Evolutionary conservation across 805 yeast genomes (phyloP).

Genomic region (Novakomyces olei): DNA sequence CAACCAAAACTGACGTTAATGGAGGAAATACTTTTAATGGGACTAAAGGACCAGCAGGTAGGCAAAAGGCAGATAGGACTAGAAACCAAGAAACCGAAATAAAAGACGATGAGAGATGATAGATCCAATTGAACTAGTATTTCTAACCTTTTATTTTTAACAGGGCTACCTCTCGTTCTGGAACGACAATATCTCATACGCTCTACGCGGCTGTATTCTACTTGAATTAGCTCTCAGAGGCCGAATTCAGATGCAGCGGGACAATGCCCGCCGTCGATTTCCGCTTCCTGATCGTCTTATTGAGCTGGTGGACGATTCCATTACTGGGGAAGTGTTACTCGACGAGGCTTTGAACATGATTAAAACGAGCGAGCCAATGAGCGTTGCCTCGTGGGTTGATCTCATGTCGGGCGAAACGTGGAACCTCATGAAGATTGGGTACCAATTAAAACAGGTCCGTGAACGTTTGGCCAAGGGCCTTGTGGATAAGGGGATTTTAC

Average conservation of each 20-base stretch:
- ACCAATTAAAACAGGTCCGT: constrained; percentile 91
- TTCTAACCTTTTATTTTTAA: too few relatives aligned
- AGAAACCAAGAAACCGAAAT: too few relatives aligned
- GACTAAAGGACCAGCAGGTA: constrained; percentile 71
- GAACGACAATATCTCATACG: constrained; percentile 95
- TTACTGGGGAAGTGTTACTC: constrained; percentile 85
- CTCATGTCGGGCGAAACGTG: constrained; percentile 81
- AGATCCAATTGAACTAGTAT: too few relatives aligned
- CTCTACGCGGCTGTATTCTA: constrained; percentile 79
- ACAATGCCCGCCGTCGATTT: constrained; percentile 73
- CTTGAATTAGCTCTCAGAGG: constrained; percentile 83
- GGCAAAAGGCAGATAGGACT: too few relatives aligned
- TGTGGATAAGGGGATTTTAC: constrained; percentile 86
- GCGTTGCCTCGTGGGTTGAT: constrained; percentile 83
- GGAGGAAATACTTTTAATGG: constrained; percentile 90
- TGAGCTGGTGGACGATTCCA: constrained; percentile 62
- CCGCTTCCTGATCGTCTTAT: constrained; percentile 71
- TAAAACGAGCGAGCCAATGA: constrained; percentile 60
- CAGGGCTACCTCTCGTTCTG: constrained; percentile 81
- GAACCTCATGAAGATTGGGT: constrained; percentile 83
- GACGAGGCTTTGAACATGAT: constrained; percentile 85
- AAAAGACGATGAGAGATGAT: not conserved
- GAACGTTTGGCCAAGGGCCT: constrained; percentile 90
- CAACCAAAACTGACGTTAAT: constrained; percentile 67
- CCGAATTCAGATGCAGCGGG: constrained; percentile 71